These are phyloP conservation scores for Salvia miltiorrhiza DNA, from an alignment of 257 asterid genomes.

Conservation along the genomic window DNA sequence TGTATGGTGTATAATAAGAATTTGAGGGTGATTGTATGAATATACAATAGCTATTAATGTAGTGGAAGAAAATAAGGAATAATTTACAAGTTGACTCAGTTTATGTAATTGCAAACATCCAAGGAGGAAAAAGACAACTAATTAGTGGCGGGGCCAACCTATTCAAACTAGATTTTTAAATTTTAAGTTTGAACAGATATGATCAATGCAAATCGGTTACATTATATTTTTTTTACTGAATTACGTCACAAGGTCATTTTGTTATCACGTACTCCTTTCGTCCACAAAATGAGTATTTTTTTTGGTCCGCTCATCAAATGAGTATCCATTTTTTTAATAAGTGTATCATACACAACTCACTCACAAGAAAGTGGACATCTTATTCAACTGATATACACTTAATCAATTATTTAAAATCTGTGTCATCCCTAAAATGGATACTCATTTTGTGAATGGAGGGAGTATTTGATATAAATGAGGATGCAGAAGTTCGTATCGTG, in stretches of 20 bases:
- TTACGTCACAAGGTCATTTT: background rate
- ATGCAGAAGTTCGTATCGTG: too few species aligned
- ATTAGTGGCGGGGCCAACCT: slow-evolving; percentile 21
- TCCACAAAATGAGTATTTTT: too few species aligned
- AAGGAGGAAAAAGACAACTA: slow-evolving; percentile 17
- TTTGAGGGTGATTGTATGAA: slow-evolving; percentile 19
- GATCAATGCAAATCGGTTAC: background rate
- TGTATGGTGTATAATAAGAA: slow-evolving; percentile 8
- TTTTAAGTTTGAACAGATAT: background rate
- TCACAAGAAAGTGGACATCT: too few species aligned
- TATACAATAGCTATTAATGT: background rate
- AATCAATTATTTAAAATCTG: too few species aligned
- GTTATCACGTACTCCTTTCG: background rate
- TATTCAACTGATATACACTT: too few species aligned
- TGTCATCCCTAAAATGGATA: too few species aligned
- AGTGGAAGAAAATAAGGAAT: background rate
- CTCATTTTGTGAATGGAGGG: too few species aligned
- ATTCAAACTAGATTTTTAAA: background rate
- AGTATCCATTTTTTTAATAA: too few species aligned
- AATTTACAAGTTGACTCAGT: slow-evolving; percentile 13
- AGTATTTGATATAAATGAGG: too few species aligned
- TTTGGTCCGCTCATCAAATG: too few species aligned
- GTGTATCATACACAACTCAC: too few species aligned
- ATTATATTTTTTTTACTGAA: background rate
- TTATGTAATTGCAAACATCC: background rate